Percentiles rank a stretch among this genome's conserved stretches.
phyloP scores from a whole-genome alignment of 1,139 yeast genomes.

The Sporopachydermia cereana region DNA sequence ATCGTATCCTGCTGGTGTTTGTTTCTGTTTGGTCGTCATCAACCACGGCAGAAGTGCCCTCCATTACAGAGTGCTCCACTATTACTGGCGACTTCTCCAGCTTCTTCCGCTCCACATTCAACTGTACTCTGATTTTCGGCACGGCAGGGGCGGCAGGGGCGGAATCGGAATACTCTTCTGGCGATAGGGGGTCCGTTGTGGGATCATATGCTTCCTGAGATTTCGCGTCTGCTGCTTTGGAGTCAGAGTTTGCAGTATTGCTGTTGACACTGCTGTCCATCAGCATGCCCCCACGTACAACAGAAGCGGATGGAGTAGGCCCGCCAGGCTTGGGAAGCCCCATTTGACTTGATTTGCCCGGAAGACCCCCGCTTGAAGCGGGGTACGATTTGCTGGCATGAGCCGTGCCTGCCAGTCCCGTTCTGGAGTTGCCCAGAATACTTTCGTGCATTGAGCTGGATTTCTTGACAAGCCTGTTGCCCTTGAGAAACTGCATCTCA shows the following conservation, averaged over 20 bases:
- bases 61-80: neutral
- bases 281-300: no score
- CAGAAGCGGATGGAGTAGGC: neutral
- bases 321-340: no score
- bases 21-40: slow-evolving; percentile 6
- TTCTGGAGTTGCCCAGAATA: neutral
- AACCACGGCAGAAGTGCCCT: neutral
- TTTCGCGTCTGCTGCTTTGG: neutral
- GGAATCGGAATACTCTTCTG: slow-evolving; percentile 7
- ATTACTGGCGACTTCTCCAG: slow-evolving; percentile 3
- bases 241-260: no score
- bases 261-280: no score
- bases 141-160: slow-evolving; percentile 3
- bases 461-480: slow-evolving; percentile 35
- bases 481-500: slow-evolving; percentile 72
- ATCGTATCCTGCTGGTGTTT: neutral
- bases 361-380: slow-evolving; percentile 7
- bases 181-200: neutral
- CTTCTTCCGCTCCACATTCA: neutral
- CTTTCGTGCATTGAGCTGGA: slow-evolving; percentile 26
- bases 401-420: neutral
- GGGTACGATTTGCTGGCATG: no score
- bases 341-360: neutral
- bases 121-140: slow-evolving; percentile 3
- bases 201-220: slow-evolving; percentile 1